Conservation (phyloP, 495 filamentous ascomycete genomes). For the Xylaria palmicola region DNA sequence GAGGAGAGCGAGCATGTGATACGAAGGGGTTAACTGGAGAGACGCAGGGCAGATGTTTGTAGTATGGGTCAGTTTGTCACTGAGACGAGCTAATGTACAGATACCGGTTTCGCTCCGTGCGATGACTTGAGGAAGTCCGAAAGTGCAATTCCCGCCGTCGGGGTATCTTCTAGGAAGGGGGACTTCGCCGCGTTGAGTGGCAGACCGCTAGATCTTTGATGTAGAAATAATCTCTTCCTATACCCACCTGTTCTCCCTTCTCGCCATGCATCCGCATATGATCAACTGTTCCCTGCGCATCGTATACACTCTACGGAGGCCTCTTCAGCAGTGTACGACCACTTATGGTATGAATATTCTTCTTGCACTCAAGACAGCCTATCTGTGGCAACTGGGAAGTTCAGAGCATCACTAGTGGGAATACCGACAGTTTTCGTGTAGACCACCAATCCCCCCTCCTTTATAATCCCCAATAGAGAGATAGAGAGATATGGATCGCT, state of each 20-base stretch:
- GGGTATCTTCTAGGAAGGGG: conserved; percentile 27
- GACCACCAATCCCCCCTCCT: conserved; percentile 40
- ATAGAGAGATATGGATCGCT: conserved; percentile 37
- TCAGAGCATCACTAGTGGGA: not conserved
- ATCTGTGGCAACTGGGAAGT: conserved; percentile 1
- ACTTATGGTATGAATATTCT: conserved; percentile 40
- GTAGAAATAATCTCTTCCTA: conserved; percentile 37
- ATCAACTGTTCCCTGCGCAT: conserved; percentile 34
- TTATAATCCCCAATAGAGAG: conserved; percentile 38
- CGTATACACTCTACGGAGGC: conserved; percentile 39
- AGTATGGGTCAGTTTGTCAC: too few species aligned
- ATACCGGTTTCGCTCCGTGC: conserved; percentile 29
- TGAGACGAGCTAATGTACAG: conserved; percentile 31
- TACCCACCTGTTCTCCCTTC: conserved; percentile 39
- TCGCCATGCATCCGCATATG: conserved; percentile 41
- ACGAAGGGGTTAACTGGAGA: not conserved
- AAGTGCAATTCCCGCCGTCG: conserved; percentile 28
- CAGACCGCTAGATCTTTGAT: conserved; percentile 32
- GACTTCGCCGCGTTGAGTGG: conserved; percentile 31
- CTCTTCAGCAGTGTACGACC: conserved; percentile 43
- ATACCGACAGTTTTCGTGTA: conserved; percentile 34
- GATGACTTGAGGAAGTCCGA: conserved; percentile 29
- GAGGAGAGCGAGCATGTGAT: not conserved
- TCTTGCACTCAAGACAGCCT: conserved; percentile 42
- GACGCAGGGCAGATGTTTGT: conserved; percentile 29